Evolutionary conservation across 2,329 filamentous ascomycete genomes (phyloP).

Genomic region (Clonostachys rhizophaga): DNA sequence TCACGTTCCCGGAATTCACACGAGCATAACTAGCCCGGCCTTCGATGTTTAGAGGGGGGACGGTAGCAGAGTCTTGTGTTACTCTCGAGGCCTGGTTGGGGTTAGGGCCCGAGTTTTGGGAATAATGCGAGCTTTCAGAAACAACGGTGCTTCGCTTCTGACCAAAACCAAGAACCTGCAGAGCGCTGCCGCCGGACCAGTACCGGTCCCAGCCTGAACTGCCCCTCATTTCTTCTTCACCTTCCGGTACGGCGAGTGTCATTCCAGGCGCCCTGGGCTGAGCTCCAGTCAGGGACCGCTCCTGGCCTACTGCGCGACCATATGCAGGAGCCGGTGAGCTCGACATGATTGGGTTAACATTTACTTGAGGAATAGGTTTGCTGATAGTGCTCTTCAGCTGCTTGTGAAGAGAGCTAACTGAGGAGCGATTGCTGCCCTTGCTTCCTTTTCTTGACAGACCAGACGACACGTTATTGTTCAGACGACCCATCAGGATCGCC

Average conservation of each 20-base stretch:
- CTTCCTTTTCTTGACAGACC: slow-evolving; percentile 48
- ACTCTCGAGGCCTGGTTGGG: slow-evolving; percentile 27
- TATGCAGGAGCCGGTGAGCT: slow-evolving; percentile 37
- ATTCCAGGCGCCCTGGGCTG: slow-evolving; percentile 5
- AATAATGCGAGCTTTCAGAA: slow-evolving; percentile 56
- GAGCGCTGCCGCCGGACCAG: slow-evolving; percentile 68
- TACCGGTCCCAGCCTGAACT: slow-evolving; percentile 76
- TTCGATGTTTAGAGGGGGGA: slow-evolving; percentile 65
- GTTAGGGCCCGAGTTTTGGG: slow-evolving; percentile 22
- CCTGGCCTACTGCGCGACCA: slow-evolving; percentile 21
- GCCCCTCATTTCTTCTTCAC: slow-evolving; percentile 42
- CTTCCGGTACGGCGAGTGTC: slow-evolving; percentile 9
- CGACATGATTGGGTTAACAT: slow-evolving; percentile 22
- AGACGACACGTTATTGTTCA: slow-evolving; percentile 35
- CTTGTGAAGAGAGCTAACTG: slow-evolving; percentile 52
- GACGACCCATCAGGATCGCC: slow-evolving; percentile 62
- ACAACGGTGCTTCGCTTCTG: slow-evolving; percentile 43
- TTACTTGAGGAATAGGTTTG: slow-evolving; percentile 49
- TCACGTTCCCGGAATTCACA: slow-evolving; percentile 66
- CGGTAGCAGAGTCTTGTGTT: slow-evolving; percentile 64
- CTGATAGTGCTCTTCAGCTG: slow-evolving; percentile 59
- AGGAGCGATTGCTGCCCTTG: slow-evolving; percentile 44
- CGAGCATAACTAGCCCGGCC: slow-evolving; percentile 58
- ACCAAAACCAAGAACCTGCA: slow-evolving; percentile 61
- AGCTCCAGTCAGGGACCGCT: slow-evolving; percentile 25